Percentiles rank a stretch among this genome's conserved stretches.
These are phyloP conservation scores for Colletotrichum spinosum DNA, from an alignment of 2,329 filamentous ascomycete species.

Conservation along the genomic window DNA sequence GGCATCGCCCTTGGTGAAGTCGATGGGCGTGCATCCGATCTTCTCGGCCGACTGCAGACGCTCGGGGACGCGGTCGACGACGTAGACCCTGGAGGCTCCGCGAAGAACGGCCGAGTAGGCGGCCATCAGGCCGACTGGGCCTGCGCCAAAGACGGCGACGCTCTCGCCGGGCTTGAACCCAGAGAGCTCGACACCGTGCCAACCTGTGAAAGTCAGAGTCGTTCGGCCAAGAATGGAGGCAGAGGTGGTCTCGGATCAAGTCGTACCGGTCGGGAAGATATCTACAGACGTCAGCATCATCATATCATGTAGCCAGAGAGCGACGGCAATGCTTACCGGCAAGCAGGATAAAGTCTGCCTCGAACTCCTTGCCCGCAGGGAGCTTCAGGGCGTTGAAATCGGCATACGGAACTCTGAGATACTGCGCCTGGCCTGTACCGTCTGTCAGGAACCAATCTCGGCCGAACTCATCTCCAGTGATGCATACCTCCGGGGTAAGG, in stretches of 20 bases:
- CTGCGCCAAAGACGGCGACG: conserved; percentile 74
- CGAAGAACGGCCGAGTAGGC: conserved; percentile 72
- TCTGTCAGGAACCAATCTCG: not conserved
- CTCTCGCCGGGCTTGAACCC: conserved; percentile 71
- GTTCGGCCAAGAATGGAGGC: not conserved
- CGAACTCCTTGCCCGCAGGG: conserved; percentile 69
- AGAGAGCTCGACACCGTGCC: conserved; percentile 67
- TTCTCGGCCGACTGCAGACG: conserved; percentile 68
- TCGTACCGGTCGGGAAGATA: conserved; percentile 48
- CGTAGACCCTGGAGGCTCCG: conserved; percentile 70
- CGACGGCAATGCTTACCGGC: conserved; percentile 54
- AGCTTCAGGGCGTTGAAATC: conserved; percentile 75
- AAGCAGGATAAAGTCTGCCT: conserved; percentile 68
- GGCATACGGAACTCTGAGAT: conserved; percentile 72
- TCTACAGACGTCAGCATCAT: conserved; percentile 44
- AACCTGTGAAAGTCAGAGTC: conserved; percentile 48
- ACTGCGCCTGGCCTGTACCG: conserved; percentile 68
- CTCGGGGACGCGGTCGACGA: conserved; percentile 72
- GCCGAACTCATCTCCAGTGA: conserved; percentile 42
- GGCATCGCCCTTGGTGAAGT: conserved; percentile 70
- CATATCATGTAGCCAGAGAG: not conserved
- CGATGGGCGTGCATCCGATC: conserved; percentile 71
- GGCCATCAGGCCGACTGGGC: conserved; percentile 74
- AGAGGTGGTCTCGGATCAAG: not conserved
- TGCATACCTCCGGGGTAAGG: conserved; percentile 52